Conservation (phyloP, 768 basidiomycete species). For the Hypholoma fasciculare region DNA sequence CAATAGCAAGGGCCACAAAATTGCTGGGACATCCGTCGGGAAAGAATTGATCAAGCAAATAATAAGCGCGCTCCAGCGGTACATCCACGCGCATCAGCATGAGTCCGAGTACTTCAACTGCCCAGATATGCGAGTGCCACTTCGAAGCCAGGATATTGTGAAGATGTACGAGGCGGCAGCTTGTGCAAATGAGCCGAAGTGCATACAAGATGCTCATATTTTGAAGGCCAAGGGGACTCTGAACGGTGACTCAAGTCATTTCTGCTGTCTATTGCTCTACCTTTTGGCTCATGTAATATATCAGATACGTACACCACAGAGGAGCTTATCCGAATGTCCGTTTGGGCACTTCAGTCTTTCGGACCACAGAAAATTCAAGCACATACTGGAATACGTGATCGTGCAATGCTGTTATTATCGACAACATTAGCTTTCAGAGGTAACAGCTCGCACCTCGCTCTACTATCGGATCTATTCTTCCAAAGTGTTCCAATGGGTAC, state of each 20-base stretch:
- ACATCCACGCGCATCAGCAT: background rate
- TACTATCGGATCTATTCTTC: background rate
- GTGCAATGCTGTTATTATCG: background rate
- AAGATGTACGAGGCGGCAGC: background rate
- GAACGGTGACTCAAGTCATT: too few relatives aligned
- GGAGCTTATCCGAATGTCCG: background rate
- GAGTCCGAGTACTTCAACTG: background rate
- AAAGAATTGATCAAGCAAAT: background rate
- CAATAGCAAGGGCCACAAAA: background rate
- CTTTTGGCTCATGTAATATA: background rate
- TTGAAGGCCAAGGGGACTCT: background rate
- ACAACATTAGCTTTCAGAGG: background rate
- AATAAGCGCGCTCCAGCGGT: conserved; percentile 2
- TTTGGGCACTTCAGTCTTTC: background rate
- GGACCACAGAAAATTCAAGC: background rate
- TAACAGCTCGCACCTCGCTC: background rate
- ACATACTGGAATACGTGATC: background rate
- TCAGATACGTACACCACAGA: background rate
- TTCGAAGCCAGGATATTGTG: background rate
- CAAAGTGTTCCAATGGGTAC: background rate
- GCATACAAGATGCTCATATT: background rate
- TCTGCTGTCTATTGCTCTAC: too few relatives aligned
- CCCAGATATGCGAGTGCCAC: background rate
- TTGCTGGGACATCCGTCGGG: background rate
- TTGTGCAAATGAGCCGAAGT: background rate